Conservation (phyloP, 2,329 filamentous ascomycete genomes). For the Trichoderma brevicompactum region DNA sequence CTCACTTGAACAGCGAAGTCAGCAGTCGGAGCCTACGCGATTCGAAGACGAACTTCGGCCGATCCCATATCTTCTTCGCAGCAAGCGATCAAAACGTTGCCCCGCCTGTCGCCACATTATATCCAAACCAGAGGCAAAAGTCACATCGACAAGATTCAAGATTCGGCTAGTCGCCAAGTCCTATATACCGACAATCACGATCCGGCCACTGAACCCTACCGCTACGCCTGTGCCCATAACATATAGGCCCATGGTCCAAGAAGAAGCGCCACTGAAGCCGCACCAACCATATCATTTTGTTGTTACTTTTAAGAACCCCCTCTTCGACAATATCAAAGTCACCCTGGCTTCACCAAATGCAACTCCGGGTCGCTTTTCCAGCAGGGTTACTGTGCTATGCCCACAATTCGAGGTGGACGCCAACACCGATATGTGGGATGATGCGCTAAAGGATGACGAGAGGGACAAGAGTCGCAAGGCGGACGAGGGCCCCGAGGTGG, state of each 20-base stretch:
- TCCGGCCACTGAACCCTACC: conserved; percentile 63
- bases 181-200: conserved; percentile 81
- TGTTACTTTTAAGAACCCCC: conserved; percentile 88
- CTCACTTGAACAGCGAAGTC: conserved; percentile 53
- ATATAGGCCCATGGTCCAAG: conserved; percentile 39
- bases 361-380: conserved; percentile 76
- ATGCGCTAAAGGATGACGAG: conserved; percentile 70
- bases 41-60: conserved; percentile 80
- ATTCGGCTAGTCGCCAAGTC: conserved; percentile 87
- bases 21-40: conserved; percentile 58
- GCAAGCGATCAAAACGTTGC: conserved; percentile 93
- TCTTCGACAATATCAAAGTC: conserved; percentile 88
- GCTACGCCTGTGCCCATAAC: conserved; percentile 43
- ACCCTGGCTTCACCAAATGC: conserved; percentile 81
- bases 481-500: conserved; percentile 71
- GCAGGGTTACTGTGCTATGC: conserved; percentile 87
- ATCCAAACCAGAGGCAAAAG: conserved; percentile 89
- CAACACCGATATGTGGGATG: conserved; percentile 87
- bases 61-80: conserved; percentile 79
- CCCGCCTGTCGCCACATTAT: conserved; percentile 92
- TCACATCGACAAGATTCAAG: conserved; percentile 85
- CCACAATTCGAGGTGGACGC: conserved; percentile 93
- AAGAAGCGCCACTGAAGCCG: conserved; percentile 53
- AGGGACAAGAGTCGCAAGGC: conserved; percentile 46
- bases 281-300: conserved; percentile 75